Conservation (phyloP, 2,329 filamentous ascomycete genomes). For the Kalaharituber pfeilii region DNA sequence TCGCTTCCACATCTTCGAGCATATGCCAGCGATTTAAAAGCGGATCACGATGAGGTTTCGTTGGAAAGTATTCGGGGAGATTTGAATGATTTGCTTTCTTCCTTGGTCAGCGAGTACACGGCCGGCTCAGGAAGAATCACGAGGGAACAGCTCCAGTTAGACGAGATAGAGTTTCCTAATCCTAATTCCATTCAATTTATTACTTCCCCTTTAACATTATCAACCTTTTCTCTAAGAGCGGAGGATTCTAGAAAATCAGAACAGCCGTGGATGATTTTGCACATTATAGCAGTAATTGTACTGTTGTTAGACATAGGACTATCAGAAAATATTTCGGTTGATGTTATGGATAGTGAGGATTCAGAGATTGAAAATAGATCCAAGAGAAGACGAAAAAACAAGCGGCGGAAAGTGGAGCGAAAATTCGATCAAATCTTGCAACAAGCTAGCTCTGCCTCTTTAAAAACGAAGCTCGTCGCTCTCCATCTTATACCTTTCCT, state of each 20-base stretch:
- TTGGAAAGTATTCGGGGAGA: conserved; percentile 23
- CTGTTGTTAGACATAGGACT: neutral
- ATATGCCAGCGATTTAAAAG: conserved; percentile 31
- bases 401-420: conserved; percentile 18
- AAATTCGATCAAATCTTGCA: conserved; percentile 30
- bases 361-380: neutral
- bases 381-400: conserved; percentile 4
- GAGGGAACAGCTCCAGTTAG: conserved; percentile 54
- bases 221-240: conserved; percentile 38
- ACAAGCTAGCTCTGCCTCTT: conserved; percentile 33
- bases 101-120: conserved; percentile 62
- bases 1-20: conserved; percentile 40
- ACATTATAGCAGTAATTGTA: conserved; percentile 27
- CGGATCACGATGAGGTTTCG: conserved; percentile 21
- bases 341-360: neutral
- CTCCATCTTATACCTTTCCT: conserved; percentile 44
- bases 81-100: conserved; percentile 50
- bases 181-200: conserved; percentile 37
- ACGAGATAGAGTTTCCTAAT: conserved; percentile 48
- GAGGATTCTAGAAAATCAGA: conserved; percentile 34
- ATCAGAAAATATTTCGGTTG: neutral
- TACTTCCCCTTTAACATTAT: conserved; percentile 34
- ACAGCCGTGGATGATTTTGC: conserved; percentile 23
- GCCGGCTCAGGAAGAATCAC: conserved; percentile 40
- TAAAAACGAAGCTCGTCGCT: conserved; percentile 34